Percentiles rank a stretch among this genome's conserved stretches.
Conservation (phyloP, 164 flowering plant genomes). For the Litsea cubeba region DNA sequence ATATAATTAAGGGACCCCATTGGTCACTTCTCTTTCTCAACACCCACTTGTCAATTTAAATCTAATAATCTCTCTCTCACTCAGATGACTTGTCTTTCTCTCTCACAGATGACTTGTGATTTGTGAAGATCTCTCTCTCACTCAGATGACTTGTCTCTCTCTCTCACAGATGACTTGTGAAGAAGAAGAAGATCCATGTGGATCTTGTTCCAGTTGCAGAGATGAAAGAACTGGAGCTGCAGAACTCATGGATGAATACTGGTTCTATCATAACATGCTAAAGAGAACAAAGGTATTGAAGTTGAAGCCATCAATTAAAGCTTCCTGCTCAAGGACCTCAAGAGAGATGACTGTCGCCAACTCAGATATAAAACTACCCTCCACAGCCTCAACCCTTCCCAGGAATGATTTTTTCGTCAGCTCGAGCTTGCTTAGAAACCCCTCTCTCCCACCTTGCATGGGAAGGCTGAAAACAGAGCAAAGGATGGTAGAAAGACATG, state of each 20-base stretch:
- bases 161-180: background rate
- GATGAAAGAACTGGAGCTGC: conserved; percentile 21
- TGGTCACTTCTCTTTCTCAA: background rate
- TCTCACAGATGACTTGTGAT: background rate
- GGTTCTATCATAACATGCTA: conserved; percentile 56
- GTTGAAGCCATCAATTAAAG: conserved; percentile 33
- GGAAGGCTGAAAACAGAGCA: conserved; percentile 18
- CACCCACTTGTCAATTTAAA: background rate
- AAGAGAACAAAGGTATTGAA: conserved; percentile 18
- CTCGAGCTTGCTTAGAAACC: conserved; percentile 25
- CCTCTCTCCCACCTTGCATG: conserved; percentile 40
- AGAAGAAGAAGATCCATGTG: conserved; percentile 10
- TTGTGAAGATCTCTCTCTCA: background rate
- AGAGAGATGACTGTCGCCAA: conserved; percentile 14
- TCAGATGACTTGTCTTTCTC: background rate
- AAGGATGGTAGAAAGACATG: conserved; percentile 16
- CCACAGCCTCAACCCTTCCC: background rate
- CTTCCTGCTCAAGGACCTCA: conserved; percentile 18
- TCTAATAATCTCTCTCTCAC: background rate
- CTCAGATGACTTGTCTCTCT: background rate
- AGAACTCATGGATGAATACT: conserved; percentile 51
- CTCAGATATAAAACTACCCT: background rate
- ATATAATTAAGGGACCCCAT: background rate
- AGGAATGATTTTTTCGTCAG: conserved; percentile 7
- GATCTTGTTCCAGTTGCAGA: conserved; percentile 4